Evolutionary conservation across 805 yeast species (phyloP).

Genomic region (Starmerella bacillaris): DNA sequence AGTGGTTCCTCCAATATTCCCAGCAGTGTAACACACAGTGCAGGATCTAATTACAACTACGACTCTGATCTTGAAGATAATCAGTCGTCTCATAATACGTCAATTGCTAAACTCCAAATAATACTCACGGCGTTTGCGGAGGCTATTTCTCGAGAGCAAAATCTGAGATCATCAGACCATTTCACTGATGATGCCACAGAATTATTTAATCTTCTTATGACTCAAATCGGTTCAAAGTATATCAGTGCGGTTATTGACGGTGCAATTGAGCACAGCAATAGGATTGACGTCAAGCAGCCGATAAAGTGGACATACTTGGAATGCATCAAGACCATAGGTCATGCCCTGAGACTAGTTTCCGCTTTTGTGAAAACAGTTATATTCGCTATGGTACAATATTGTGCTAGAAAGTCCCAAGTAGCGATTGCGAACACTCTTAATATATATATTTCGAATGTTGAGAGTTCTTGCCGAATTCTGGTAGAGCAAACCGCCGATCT

Average conservation of each 20-base stretch:
- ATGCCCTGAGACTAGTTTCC: conserved; percentile 46
- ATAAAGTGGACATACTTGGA: conserved; percentile 33
- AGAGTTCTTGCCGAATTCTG: conserved; percentile 47
- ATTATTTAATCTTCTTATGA: conserved; percentile 45
- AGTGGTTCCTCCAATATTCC: conserved; percentile 1
- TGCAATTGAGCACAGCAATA: conserved; percentile 27
- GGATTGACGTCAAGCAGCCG: conserved; percentile 17
- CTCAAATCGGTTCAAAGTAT: conserved; percentile 56
- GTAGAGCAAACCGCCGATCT: conserved; percentile 40
- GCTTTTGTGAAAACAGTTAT: conserved; percentile 58
- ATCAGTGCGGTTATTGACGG: conserved; percentile 61
- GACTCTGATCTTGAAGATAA: neutral
- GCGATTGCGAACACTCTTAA: conserved; percentile 47
- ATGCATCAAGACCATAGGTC: conserved; percentile 37
- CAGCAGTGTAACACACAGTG: neutral
- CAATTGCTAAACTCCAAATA: conserved; percentile 28
- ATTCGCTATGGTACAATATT: conserved; percentile 50
- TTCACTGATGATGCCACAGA: conserved; percentile 47
- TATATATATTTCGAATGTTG: conserved; percentile 30
- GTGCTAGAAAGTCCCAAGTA: conserved; percentile 35
- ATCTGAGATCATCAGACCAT: conserved; percentile 26
- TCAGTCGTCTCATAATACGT: conserved; percentile 1
- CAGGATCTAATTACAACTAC: neutral
- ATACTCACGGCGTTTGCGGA: conserved; percentile 59
- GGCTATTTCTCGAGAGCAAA: conserved; percentile 55